Base-by-base conservation (phyloP, 1,284 basidiomycete species). In the Gomphus bonarii region DNA sequence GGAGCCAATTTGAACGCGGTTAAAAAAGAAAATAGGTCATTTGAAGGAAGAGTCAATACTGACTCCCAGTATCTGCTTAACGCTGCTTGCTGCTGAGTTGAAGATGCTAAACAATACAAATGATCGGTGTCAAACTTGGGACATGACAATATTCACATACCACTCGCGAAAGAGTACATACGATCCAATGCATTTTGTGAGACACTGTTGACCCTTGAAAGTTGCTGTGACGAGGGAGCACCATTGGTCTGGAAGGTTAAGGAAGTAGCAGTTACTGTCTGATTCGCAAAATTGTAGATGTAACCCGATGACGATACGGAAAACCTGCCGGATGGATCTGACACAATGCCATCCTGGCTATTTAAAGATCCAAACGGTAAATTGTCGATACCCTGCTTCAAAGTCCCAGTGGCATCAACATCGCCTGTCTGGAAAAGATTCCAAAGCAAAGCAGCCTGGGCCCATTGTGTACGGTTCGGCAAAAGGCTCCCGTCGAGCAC, bases 381-480 rank as follows among this genome's bases (percentile, higher is more conserved):
- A 30, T 67, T 64, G 55, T 65, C 62, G 25, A 65, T 54, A 31
- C 80, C 73, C 2, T 69, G 61, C 58, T 74, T 76, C 61, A 84
- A 65, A 18, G 61, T 64, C 20, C 63, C 60, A 20, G 75, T 69
- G 11, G 72, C 64, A 52, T 65, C 63, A 5, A 69, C 53, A 65
- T 81, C 74, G 61, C 77, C 75, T 0, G 78, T 77, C 63, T 76
- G 68, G 7, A 78, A 69, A 12, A 79, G 65, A 62, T 78, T 79
- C 80, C 81, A 85, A 1, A 85, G 69, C 35, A 85, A 65, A 11
- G 81, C 79, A 16, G 77, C 64, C 63, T 79, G 78, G 1, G 79
- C 75, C 80, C 81, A 85, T 36, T 65, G 62, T 3, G 78, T 78
- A 28, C 79, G 72, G 62, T 78, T 80, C 11, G 77, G 75, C 36